Base-by-base conservation (phyloP, 805 yeast species). In the Wickerhamiella occidentalis region DNA sequence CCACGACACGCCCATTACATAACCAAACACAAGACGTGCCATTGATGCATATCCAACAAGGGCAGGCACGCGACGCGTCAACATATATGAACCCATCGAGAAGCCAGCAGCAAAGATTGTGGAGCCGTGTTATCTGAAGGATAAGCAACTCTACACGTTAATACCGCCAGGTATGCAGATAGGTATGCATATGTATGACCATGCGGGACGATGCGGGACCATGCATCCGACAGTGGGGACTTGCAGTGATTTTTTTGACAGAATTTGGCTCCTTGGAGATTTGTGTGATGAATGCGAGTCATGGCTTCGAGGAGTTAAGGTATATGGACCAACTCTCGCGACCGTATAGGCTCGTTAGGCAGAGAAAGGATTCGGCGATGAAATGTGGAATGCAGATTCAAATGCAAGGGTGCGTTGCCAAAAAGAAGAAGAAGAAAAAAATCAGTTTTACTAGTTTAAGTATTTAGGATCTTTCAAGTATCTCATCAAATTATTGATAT, bases 181-280 rank as follows among this genome's bases (percentile, higher is more conserved):
- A 33, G 18, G 19, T 33, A 15, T 33, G 19, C 38, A 33, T 33
- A 33, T 33, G 38, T 19, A 33, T n/a, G 15, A 15, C 6, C 38
- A 33, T 33, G 38, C 38, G 19, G 19, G 19, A 33, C 19, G 12
- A 19, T 33, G 38, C 38, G 19, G 19, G 19, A 33, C 19, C 21
- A 19, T 33, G 38, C 38, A 33, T 33, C 19, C 18, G 38, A 33
- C 38, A 33, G 38, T 33, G 38, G 38, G 38, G 19, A 33, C 38
- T n/a, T 33, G 38, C 38, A 33, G 38, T 33, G 15, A n/a, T n/a
- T 15, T 33, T n/a, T 33, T 33, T 17, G 38, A 15, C 19, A n/a
- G 5, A n/a, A 33, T 5, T 6, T 9, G 38, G 38, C 19, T 19
- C 38, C 38, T n/a, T 19, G 15, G 19, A 33, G 19, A 15, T n/a